Evolutionary conservation across 768 basidiomycete genomes (phyloP), one percentile per base, ranked within the genome.

Genomic region (Hemileccinum rubropunctum): DNA sequence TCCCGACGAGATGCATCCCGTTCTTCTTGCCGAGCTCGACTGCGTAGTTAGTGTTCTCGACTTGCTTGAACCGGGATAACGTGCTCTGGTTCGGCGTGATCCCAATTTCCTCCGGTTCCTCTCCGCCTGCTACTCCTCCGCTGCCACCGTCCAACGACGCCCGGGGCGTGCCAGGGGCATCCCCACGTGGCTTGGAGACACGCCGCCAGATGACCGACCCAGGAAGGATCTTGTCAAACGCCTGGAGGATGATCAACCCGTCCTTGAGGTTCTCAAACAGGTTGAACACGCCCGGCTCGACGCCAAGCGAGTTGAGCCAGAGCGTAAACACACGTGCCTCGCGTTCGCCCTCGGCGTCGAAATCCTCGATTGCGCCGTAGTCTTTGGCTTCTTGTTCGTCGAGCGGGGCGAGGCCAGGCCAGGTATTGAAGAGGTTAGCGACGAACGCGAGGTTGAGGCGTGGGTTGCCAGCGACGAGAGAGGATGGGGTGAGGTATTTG

Each of bases 371-470:
- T 0, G 75, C 81, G 20, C 90, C 89, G 52, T 91, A 91, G 58
- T 90, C 88, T 54, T 95, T 93, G 5, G 88, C 88, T 66, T 98
- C 94, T 64, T 92, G 82, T 62, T 94, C 93, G 63, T 95, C 94
- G 39, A 98, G 81, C 2, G 95, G 95, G 53, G 81, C 97, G 28
- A 98, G 84, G 0, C 95, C 92, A 0, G 95, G 97, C 71, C 89
- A 85, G 2, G 91, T 98, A 76, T 99, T 99, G 82, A 99, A 99
- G 47, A 99, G 80, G 71, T 98, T 95, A 35, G 97, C 97, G 51
- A 98, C 95, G 66, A 98, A 99, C 13, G 93, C 93, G 48, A 99
- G 87, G 71, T 99, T 99, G 39, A 99, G 81, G 58, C 95, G 92
- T 10, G 94, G 95, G 67, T 99, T 99, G 17, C 97, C 97, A 3